A percentile compares a stretch with the other conserved stretches of the same genome.
phyloP scores from a whole-genome alignment of 148 eudicot genomes.

The Arbutus unedo region DNA sequence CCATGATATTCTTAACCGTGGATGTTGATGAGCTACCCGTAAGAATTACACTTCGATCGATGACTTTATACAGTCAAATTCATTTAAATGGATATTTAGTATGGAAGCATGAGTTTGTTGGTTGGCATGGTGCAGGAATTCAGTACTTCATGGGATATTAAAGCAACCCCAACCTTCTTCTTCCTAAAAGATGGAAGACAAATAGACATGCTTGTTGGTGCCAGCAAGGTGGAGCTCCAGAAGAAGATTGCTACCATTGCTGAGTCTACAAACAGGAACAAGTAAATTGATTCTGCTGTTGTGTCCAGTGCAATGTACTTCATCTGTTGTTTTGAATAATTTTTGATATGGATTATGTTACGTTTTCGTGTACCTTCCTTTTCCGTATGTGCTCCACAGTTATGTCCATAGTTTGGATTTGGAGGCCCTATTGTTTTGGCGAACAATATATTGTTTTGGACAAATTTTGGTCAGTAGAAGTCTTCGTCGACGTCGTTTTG shows the following conservation, averaged over 20 bases:
- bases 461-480: too few species aligned
- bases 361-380: neutral
- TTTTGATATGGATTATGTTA: neutral
- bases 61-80: neutral
- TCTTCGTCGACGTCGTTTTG: too few species aligned
- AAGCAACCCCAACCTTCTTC: constrained; percentile 78
- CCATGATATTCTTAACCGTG: constrained; percentile 52
- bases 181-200: constrained; percentile 60
- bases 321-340: neutral
- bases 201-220: constrained; percentile 68
- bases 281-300: neutral
- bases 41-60: constrained; percentile 19
- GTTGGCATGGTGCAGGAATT: constrained; percentile 47
- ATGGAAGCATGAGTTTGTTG: neutral
- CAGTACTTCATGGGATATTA: constrained; percentile 67
- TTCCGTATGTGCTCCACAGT: neutral
- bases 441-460: too few species aligned
- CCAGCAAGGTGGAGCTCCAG: constrained; percentile 54
- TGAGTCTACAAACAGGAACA: constrained; percentile 21
- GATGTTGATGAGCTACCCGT: constrained; percentile 78
- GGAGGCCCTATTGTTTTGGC: too few species aligned
- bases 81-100: neutral
- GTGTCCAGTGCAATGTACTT: neutral
- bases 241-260: constrained; percentile 45
- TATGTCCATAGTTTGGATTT: neutral